Base-by-base conservation (phyloP, 495 filamentous ascomycete genomes). In the Trichoderma asperelloides region DNA sequence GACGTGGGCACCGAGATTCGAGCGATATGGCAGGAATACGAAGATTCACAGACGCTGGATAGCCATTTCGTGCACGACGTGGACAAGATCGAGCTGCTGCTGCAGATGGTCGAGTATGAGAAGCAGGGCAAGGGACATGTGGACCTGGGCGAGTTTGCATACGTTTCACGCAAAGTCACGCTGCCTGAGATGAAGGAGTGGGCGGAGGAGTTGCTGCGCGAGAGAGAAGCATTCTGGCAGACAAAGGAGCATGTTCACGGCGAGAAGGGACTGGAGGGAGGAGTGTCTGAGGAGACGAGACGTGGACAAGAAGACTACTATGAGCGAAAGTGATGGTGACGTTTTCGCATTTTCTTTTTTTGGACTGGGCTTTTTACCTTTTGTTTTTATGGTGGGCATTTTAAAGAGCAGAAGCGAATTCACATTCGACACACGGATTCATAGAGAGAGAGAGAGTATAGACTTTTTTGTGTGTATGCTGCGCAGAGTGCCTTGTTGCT, bases 101-200 rank as follows among this genome's bases (percentile, higher is more conserved):
- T 95, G 74, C 95, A 98, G 80, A 97, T 96, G 89, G 81, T 97
- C 25, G 95, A 98, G 76, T 98, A 98, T 74, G 95, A 98, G 84
- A 91, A 89, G 71, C 78, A 81, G 15, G 77, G 85, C 33, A 75
- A 87, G 41, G 82, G 84, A 57, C 69, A 77, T 69, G 75, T 91
- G 65, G 91, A 97, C 75, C 80, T 98, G 55, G 83, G 87, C 28
- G 95, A 98, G 77, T 98, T 98, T 72, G 76, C 86, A 27, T 85
- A 86, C 67, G 95, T 96, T 63, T 86, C 88, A 45, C 78, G 72
- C n/a, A 83, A 81, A 65, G 88, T 98, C 68, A 83, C 84, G 69
- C 77, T 94, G 69, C 84, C 86, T 11, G 93, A 97, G 79, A 87
- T 90, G 62, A 85, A 89, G 77, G 86, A 77, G 37, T 98, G 96